These are phyloP conservation scores for Tarenaya hassleriana DNA, from an alignment of 345 rosid species.

Conservation along the genomic window DNA sequence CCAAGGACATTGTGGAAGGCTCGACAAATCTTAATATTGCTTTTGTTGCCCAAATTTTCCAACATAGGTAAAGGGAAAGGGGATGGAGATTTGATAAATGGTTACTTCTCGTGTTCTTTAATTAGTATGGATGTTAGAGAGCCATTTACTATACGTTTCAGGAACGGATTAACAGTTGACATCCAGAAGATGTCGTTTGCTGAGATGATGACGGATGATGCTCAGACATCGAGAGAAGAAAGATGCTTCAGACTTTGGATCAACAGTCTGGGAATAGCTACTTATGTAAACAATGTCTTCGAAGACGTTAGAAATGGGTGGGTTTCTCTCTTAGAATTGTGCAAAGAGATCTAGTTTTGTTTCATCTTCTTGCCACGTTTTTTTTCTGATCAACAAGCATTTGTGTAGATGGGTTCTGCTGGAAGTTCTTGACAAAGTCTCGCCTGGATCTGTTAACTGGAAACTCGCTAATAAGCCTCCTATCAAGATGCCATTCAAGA, in stretches of 20 bases:
- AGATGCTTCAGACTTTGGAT: conserved; percentile 82
- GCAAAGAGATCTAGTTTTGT: background rate
- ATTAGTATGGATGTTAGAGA: background rate
- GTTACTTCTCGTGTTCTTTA: no score
- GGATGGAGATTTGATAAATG: background rate
- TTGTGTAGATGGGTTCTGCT: conserved; percentile 65
- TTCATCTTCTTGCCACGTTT: background rate
- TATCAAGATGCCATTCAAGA: conserved; percentile 75
- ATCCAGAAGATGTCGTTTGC: conserved; percentile 49
- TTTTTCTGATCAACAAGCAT: background rate
- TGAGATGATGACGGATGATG: conserved; percentile 88
- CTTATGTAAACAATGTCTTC: conserved; percentile 57
- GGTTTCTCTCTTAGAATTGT: conserved; percentile 13
- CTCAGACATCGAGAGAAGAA: conserved; percentile 71
- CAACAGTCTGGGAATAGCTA: no score
- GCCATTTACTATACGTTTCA: conserved; percentile 30
- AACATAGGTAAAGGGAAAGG: conserved; percentile 63
- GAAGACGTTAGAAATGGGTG: conserved; percentile 81
- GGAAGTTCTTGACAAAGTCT: conserved; percentile 65
- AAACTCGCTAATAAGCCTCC: conserved; percentile 69
- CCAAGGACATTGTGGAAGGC: conserved; percentile 74
- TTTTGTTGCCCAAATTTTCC: conserved; percentile 78
- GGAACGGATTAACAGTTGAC: conserved; percentile 61
- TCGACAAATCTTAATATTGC: conserved; percentile 83
- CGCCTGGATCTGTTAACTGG: conserved; percentile 63